These are phyloP conservation scores for Lodderomyces pseudojiufengensis DNA, from an alignment of 1,139 yeast species.

Conservation along the genomic window DNA sequence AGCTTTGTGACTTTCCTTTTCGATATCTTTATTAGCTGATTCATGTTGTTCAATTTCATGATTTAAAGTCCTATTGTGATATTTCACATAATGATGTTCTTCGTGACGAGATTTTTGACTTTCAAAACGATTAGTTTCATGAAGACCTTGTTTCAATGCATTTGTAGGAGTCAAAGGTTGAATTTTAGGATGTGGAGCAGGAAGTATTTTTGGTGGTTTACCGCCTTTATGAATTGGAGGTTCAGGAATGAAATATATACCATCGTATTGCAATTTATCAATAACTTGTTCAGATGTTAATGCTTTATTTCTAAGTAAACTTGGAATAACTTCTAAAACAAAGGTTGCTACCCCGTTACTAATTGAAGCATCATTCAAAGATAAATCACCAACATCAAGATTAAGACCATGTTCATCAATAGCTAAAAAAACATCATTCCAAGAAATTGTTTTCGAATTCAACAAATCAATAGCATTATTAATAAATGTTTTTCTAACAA, in stretches of 20 bases:
- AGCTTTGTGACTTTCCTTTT: constrained; percentile 3
- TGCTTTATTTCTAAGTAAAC: constrained; percentile 15
- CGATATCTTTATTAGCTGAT: constrained; percentile 2
- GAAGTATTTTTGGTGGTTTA: no score
- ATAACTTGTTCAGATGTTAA: constrained; percentile 7
- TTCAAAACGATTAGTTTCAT: background rate
- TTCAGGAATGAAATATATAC: background rate
- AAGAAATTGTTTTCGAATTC: constrained; percentile 32
- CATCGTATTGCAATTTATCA: constrained; percentile 3
- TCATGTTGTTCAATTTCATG: constrained; percentile 3
- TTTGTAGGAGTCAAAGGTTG: constrained; percentile 1
- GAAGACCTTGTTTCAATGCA: background rate
- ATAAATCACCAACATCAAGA: constrained; percentile 23
- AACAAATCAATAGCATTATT: constrained; percentile 26
- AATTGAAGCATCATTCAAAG: constrained; percentile 28
- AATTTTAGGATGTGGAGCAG: background rate
- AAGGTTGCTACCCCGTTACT: constrained; percentile 28
- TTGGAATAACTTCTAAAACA: constrained; percentile 26
- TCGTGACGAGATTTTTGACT: constrained; percentile 2
- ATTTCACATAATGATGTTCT: constrained; percentile 3
- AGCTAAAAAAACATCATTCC: constrained; percentile 30
- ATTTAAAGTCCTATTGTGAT: constrained; percentile 3
- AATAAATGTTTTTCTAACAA: constrained; percentile 23
- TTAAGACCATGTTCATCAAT: constrained; percentile 20
- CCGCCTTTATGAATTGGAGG: no score